These are phyloP conservation scores for Paxillus rubicundulus DNA, from an alignment of 768 basidiomycete species.

Conservation along the genomic window DNA sequence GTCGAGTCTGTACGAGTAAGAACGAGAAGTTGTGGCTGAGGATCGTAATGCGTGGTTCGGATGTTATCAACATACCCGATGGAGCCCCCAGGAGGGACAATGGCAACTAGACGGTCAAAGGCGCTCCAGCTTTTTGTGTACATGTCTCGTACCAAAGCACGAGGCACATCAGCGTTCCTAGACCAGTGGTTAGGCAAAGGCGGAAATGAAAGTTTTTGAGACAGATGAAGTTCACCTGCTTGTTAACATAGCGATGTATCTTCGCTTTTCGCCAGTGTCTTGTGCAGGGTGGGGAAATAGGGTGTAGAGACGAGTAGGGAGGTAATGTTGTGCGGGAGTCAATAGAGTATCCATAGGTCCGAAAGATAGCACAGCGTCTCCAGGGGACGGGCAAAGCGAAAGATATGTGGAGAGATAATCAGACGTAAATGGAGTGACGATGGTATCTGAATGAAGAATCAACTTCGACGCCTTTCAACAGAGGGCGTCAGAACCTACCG, in stretches of 20 bases:
- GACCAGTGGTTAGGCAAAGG: slow-evolving; percentile 1
- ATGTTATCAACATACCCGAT: slow-evolving; percentile 60
- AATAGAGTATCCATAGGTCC: slow-evolving; percentile 80
- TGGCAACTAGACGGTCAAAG: slow-evolving; percentile 83
- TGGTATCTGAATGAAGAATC: slow-evolving; percentile 48
- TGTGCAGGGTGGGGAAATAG: slow-evolving; percentile 82
- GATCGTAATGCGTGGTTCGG: not conserved
- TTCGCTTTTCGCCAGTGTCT: slow-evolving; percentile 66
- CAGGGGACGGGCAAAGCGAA: slow-evolving; percentile 66
- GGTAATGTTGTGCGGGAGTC: slow-evolving; percentile 70
- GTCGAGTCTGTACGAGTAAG: slow-evolving; percentile 56
- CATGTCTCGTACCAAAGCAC: slow-evolving; percentile 83
- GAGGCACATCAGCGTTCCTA: slow-evolving; percentile 82
- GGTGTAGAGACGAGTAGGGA: slow-evolving; percentile 71
- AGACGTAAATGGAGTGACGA: slow-evolving; percentile 73
- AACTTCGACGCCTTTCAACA: not conserved
- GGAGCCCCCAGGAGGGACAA: slow-evolving; percentile 87
- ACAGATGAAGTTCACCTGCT: slow-evolving; percentile 51
- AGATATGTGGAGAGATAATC: slow-evolving; percentile 77
- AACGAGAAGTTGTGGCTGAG: not conserved
- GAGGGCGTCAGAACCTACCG: slow-evolving; percentile 39
- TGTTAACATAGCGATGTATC: slow-evolving; percentile 68
- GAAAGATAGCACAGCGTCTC: slow-evolving; percentile 76
- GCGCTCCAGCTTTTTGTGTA: slow-evolving; percentile 94
- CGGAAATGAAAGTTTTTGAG: not conserved